These are phyloP conservation scores for Coemansia sp. DNA, from an alignment of 192 early-diverging fungal genomes.

Conservation along the genomic window DNA sequence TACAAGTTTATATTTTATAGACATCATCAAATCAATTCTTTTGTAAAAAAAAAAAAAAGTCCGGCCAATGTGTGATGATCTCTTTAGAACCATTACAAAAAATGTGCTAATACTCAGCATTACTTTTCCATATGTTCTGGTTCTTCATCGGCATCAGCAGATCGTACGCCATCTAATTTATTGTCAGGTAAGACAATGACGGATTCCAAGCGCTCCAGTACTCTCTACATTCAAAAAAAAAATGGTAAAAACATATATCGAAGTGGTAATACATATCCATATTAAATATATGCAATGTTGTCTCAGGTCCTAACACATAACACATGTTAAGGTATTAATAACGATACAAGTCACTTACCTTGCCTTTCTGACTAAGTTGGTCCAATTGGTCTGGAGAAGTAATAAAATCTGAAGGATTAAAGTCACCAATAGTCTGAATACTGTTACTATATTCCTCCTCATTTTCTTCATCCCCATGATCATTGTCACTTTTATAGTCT, in stretches of 20 bases:
- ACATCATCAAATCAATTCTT: too few species aligned
- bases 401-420: constrained; percentile 36
- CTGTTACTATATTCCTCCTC: constrained; percentile 1
- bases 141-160: constrained; percentile 17
- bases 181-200: constrained; percentile 10
- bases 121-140: background rate
- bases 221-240: constrained; percentile 6
- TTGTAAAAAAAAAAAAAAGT: too few species aligned
- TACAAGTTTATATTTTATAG: too few species aligned
- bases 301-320: too few species aligned
- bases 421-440: constrained; percentile 10
- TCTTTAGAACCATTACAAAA: too few species aligned
- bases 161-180: constrained; percentile 5
- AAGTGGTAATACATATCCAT: too few species aligned
- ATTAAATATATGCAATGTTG: too few species aligned
- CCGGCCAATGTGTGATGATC: too few species aligned
- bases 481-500: background rate
- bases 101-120: too few species aligned
- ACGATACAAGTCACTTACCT: background rate
- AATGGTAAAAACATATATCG: too few species aligned
- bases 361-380: constrained; percentile 27
- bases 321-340: too few species aligned
- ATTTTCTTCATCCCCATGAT: background rate
- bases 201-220: constrained; percentile 33
- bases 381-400: constrained; percentile 28